Base-by-base conservation (phyloP, 1,284 basidiomycete species). In the Pseudozyma thailandica region DNA sequence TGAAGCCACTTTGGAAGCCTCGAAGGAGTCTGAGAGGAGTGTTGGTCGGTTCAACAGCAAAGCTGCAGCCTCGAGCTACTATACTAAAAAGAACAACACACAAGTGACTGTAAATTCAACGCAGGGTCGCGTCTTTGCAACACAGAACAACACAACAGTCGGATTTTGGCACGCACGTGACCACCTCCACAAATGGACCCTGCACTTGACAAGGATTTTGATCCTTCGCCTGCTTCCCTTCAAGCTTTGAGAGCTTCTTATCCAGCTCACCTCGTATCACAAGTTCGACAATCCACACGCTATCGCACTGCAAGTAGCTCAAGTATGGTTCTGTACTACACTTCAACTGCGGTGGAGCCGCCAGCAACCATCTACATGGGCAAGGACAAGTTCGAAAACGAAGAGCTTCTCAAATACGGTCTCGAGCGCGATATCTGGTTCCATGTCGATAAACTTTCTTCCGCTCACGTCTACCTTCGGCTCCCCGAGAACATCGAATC, bases 341-440 rank as follows among this genome's bases (percentile, higher is more conserved):
- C 85, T 6, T 87, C 87, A 5, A 86, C 72, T 83, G 86, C 83
- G 10, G 84, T 86, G 7, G 84, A 87, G 33, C 92, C 92, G 1
- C 86, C 91, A 1, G 90, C 87, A 3, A 88, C 86, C 20, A 87
- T 96, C 61, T 96, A 95, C 85, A 95, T 96, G 92, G 95, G 95
- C 35, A 90, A 89, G 80, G 95, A 98, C 87, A 98, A 98, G 44
- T 64, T 50, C 38, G 63, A 72, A 33, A 69, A 96, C 85, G 94
- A 97, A 83, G 93, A 96, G 50, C 85, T 98, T 37, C 93, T 98
- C 79, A 50, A 50, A n/a, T 71, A 93, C 79, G 94, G 93, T 6
- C 91, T 85, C 25, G 83, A 85, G 15, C 82, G 84, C 85, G 87
- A 82, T 42, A 81, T 88, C 21, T 88, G 87, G 87, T 87, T 87